A percentile compares a stretch with the other conserved stretches of the same genome.
Conservation (phyloP, 2,329 filamentous ascomycete genomes). For the Rutstroemia sp. region DNA sequence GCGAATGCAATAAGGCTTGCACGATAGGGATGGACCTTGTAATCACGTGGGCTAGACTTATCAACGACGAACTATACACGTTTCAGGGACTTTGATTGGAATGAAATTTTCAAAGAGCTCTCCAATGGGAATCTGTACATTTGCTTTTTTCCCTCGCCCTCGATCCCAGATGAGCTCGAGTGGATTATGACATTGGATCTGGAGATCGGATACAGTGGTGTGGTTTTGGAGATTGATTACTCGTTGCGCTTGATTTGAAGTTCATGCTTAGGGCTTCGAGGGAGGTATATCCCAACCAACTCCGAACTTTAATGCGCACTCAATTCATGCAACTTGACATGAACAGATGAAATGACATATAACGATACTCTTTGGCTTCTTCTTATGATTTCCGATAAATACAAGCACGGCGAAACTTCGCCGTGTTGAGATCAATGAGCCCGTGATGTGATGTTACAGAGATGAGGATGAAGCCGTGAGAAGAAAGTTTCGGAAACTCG, state of each 20-base stretch:
- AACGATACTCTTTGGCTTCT: not conserved
- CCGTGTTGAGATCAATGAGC: not conserved
- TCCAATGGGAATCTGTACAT: not conserved
- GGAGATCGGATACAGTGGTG: not conserved
- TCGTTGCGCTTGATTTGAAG: not conserved
- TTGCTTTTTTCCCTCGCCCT: not conserved
- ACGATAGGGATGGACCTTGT: slow-evolving; percentile 3
- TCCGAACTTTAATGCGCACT: not conserved
- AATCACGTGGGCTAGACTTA: not conserved
- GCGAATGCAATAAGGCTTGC: not conserved
- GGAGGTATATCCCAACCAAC: not conserved
- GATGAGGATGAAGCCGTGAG: not conserved
- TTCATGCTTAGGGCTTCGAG: not conserved
- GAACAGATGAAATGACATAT: not conserved
- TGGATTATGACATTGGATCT: not conserved
- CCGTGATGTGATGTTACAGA: not conserved
- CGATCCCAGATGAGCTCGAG: not conserved
- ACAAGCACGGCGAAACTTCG: too few relatives aligned
- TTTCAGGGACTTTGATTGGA: not conserved
- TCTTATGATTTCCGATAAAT: too few relatives aligned
- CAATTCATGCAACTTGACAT: not conserved
- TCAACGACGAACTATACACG: not conserved
- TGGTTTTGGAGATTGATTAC: not conserved
- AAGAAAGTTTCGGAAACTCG: not conserved
- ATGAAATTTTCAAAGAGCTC: not conserved